phyloP scores from a whole-genome alignment of 495 filamentous ascomycete genomes.

The Penicillium manginii region DNA sequence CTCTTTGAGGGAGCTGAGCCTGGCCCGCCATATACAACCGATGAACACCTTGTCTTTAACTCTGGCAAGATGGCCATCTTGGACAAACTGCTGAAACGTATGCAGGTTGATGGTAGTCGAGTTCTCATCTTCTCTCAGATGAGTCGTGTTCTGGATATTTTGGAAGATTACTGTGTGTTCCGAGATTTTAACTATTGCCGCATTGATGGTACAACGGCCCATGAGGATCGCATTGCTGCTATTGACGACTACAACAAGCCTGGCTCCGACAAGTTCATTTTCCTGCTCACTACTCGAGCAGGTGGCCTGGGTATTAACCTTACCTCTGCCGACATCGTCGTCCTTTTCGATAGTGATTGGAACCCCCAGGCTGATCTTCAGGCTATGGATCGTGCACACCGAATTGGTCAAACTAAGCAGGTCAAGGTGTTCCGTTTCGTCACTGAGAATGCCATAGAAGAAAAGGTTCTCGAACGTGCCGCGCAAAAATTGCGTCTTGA shows the following conservation, averaged over 20 bases:
- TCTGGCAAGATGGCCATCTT: slow-evolving; percentile 97
- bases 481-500: slow-evolving; percentile 97
- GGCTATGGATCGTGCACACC: slow-evolving; percentile 97
- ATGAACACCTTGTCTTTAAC: slow-evolving; percentile 93
- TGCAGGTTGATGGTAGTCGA: slow-evolving; percentile 84
- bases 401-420: slow-evolving; percentile 98
- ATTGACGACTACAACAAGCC: slow-evolving; percentile 99
- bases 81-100: slow-evolving; percentile 84
- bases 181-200: slow-evolving; percentile 93
- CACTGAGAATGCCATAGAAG: slow-evolving; percentile 97
- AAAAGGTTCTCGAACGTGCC: slow-evolving; percentile 96
- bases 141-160: slow-evolving; percentile 94
- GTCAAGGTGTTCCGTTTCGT: slow-evolving; percentile 95
- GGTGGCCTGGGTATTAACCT: slow-evolving; percentile 99
- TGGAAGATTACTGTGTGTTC: slow-evolving; percentile 98
- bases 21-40: slow-evolving; percentile 95
- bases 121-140: slow-evolving; percentile 99
- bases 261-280: slow-evolving; percentile 94
- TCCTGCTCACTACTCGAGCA: slow-evolving; percentile 94
- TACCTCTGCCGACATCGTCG: slow-evolving; percentile 92
- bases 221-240: slow-evolving; percentile 95
- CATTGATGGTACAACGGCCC: slow-evolving; percentile 95
- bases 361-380: slow-evolving; percentile 98
- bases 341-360: slow-evolving; percentile 99
- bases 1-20: slow-evolving; percentile 98